Evolutionary conservation across 1,139 yeast species (phyloP).

Genomic region (Zygosaccharomyces pseudobailii): DNA sequence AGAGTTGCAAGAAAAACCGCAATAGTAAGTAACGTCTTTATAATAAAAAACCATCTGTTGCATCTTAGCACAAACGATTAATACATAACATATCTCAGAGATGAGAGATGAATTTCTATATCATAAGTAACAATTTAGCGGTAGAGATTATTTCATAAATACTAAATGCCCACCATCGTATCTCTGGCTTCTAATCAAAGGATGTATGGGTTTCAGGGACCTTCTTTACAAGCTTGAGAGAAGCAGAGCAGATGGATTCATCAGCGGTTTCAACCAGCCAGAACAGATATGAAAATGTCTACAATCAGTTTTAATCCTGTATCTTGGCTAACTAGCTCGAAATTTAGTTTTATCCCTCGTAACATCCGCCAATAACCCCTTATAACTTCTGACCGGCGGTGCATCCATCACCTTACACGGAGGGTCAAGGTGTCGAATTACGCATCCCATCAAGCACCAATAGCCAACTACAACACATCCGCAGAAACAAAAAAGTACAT

Average conservation of each 20-base stretch:
- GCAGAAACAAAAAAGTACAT: not conserved
- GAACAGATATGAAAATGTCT: too few relatives aligned
- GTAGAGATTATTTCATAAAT: too few relatives aligned
- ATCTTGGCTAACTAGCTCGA: not conserved
- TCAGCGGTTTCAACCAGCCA: too few relatives aligned
- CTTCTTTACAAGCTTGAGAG: too few relatives aligned
- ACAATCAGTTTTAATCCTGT: too few relatives aligned
- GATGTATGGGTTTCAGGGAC: too few relatives aligned
- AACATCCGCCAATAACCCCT: not conserved
- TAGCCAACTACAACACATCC: conserved; percentile 1
- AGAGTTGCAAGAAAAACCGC: not conserved
- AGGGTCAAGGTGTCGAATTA: conserved; percentile 1
- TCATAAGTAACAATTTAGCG: too few relatives aligned
- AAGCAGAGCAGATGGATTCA: too few relatives aligned
- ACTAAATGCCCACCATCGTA: too few relatives aligned
- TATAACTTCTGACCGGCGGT: not conserved
- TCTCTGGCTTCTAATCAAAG: too few relatives aligned
- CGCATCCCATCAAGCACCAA: conserved; percentile 1
- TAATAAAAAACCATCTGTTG: not conserved
- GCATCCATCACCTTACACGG: not conserved
- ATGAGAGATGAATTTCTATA: too few relatives aligned
- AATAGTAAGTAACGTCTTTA: not conserved
- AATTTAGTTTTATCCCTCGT: not conserved
- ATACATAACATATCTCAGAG: too few relatives aligned
- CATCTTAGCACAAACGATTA: not conserved